phyloP scores from a whole-genome alignment of 139 green algal species.

The Picochlorum sp. region DNA sequence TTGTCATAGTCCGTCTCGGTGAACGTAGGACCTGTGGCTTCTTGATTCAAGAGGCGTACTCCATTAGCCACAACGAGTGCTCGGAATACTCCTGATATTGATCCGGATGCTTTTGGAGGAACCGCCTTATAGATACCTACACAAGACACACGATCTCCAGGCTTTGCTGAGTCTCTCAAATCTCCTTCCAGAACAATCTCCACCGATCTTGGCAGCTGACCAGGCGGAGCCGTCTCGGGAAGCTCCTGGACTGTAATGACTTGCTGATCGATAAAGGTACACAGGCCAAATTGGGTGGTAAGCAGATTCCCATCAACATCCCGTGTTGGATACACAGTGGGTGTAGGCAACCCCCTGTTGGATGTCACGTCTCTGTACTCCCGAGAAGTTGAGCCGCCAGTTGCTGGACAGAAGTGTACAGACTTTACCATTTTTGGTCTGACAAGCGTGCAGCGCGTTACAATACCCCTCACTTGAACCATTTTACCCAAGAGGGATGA shows the following conservation, averaged over 20 bases:
- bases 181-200: slow-evolving; percentile 48
- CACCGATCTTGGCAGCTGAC: slow-evolving; percentile 78
- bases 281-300: slow-evolving; percentile 88
- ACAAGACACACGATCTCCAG: slow-evolving; percentile 83
- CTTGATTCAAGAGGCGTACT: slow-evolving; percentile 36
- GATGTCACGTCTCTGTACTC: slow-evolving; percentile 90
- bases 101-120: slow-evolving; percentile 30
- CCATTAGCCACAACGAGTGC: slow-evolving; percentile 47
- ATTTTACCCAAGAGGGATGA: slow-evolving; percentile 66
- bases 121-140: slow-evolving; percentile 89
- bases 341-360: slow-evolving; percentile 53
- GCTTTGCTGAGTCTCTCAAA: slow-evolving; percentile 83
- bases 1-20: slow-evolving; percentile 30
- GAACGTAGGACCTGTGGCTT: slow-evolving; percentile 20
- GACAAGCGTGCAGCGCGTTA: slow-evolving; percentile 84
- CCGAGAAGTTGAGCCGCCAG: slow-evolving; percentile 44
- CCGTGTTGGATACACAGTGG: slow-evolving; percentile 60
- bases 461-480: slow-evolving; percentile 88
- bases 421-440: slow-evolving; percentile 77
- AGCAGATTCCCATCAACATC: slow-evolving; percentile 80
- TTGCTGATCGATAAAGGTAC: slow-evolving; percentile 86
- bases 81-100: slow-evolving; percentile 39
- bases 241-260: slow-evolving; percentile 87
- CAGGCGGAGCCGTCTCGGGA: slow-evolving; percentile 87
- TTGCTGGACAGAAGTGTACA: slow-evolving; percentile 84